Evolutionary conservation across 768 basidiomycete genomes (phyloP), one percentile per base, ranked within the genome.

Genomic region (Amanita molliuscula): DNA sequence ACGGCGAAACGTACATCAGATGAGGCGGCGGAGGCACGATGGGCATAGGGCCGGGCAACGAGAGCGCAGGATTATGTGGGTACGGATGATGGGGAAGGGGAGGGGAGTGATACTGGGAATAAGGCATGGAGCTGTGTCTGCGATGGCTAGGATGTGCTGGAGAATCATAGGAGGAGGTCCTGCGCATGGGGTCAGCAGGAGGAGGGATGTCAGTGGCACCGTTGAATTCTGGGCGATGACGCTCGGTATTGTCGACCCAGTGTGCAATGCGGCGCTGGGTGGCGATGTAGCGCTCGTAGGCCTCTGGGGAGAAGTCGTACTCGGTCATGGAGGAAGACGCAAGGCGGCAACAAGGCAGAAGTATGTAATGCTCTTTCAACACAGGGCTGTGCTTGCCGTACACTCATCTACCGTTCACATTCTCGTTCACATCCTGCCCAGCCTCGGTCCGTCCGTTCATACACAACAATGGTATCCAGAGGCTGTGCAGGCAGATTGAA

Each of bases 261-360:
- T 69, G 67, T 0, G 73, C 66, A 4, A 79, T 72, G 50, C 76
- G 71, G 51, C 63, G 44, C 56, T 76, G 76, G 15, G 68, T 75
- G 1, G 68, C 72, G 31, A 72, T 28, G 54, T 69, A 67, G 4
- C 71, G 75, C 48, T 78, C 70, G 60, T 71, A 71, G 13, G 75
- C 77, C 47, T 71, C 77, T 13, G 78, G 77, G 26, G 77, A 79
- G 61, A 69, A 78, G 65, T 79, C 77, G 69, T 78, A 79, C 61
- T 79, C 77, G 2, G 77, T 79, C 77, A 79, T 79, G 10, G 51
- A 41, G 44, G 42, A 37, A 18, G 43, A 28, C 40, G 26, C 54
- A 40, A 29, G 43, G 46, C 28, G 18, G 38, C 29, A 38, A 20
- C 21, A 36, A 29, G 29, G 21, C 28, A 49, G 45, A 29, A 46